Evolutionary conservation across 148 eudicot genomes (phyloP), one percentile per base, ranked within the genome.

Genomic region (Camellia granthamiana): DNA sequence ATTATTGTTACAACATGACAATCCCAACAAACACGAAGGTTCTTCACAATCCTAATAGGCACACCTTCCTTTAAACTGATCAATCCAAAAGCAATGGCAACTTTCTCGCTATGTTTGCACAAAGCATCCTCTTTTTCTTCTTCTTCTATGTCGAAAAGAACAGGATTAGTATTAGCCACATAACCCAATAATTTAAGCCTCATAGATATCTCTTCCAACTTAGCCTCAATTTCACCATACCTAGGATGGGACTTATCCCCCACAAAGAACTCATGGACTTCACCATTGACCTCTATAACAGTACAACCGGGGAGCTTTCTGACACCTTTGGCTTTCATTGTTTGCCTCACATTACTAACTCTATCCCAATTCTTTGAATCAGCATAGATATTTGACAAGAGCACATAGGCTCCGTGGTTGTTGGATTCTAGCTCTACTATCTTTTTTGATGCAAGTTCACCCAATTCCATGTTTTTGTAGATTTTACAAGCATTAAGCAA

Each of bases 71-170:
- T 42, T 42, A 75, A 44, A 75, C 78, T 41, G 67, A 75, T 75
- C 66, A 75, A 60, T 55, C 78, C 78, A 43, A 75, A 75, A 41
- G 78, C 78, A 75, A 75, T 59, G 52, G 78, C 78, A n/a, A 59
- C 21, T 59, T 60, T 75, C 78, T 75, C 78, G 59, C 65, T 75
- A n/a, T 75, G 78, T 42, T 75, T 61, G 46, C 66, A 59, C 78
- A 59, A 75, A 75, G 77, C 77, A 59, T 75, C 52, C 65, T 75
- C 78, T 59, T 75, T 75, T 51, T 75, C 78, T 75, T 75, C 78
- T 62, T 59, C 78, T 42, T 75, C 78, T 42, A 75, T 42, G 78
- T 75, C 78, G 10, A 75, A 75, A 42, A 59, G 78, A 58, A 75
- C 78, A 3, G 78, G 78, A 42, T 16, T 41, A 3, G 67, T 75